These are phyloP conservation scores for Penicillium concentricum DNA, from an alignment of 2,329 filamentous ascomycete genomes.

Conservation along the genomic window DNA sequence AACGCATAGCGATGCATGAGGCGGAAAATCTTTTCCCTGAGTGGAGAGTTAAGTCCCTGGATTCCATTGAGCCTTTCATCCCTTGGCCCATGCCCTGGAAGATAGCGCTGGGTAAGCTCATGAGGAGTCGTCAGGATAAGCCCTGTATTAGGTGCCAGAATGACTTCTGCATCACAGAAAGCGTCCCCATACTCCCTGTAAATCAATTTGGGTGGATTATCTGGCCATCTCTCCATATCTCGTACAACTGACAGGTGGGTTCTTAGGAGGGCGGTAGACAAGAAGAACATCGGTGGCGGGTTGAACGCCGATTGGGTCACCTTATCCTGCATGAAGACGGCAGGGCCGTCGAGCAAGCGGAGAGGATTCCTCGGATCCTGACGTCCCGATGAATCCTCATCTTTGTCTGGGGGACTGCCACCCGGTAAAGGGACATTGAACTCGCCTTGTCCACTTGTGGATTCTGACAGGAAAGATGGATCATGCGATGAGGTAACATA, in stretches of 20 bases:
- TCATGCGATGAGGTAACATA: conserved; percentile 18
- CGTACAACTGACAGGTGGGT: background rate
- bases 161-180: conserved; percentile 61
- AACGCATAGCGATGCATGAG: background rate
- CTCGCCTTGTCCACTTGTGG: background rate
- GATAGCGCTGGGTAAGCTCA: conserved; percentile 67
- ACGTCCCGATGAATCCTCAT: background rate
- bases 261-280: conserved; percentile 28
- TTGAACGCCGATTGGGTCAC: background rate
- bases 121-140: conserved; percentile 70
- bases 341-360: background rate
- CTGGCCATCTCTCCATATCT: conserved; percentile 17
- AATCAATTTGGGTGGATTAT: conserved; percentile 16
- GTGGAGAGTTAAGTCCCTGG: background rate
- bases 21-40: background rate
- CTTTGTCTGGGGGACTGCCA: background rate
- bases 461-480: background rate
- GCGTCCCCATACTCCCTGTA: conserved; percentile 26
- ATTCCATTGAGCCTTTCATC: background rate
- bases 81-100: conserved; percentile 53
- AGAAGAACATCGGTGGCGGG: conserved; percentile 12
- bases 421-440: background rate
- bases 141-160: conserved; percentile 66
- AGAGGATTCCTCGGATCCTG: too few relatives aligned
- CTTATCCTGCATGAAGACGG: background rate